Percentiles rank a stretch among this genome's conserved stretches.
Evolutionary conservation across 139 green algal genomes (phyloP).

Genomic region (Auxenochlorella pyrenoidosa): DNA sequence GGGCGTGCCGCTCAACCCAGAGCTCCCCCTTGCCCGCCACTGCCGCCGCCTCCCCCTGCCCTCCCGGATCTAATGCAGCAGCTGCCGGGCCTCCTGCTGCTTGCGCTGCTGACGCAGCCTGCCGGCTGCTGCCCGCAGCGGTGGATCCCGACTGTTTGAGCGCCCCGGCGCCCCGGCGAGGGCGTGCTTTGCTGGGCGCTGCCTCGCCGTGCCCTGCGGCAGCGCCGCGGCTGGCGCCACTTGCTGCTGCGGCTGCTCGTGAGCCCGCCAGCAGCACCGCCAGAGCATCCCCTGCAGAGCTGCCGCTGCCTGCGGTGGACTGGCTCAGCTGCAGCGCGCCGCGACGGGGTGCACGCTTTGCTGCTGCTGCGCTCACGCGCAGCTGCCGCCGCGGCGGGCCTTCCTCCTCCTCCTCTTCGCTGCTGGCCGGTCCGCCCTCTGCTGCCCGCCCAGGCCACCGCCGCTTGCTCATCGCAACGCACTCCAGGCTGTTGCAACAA

Average conservation of each 20-base stretch:
- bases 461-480: slow-evolving; percentile 11
- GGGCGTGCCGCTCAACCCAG: slow-evolving; percentile 68
- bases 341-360: neutral
- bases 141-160: neutral
- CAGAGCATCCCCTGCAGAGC: neutral
- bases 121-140: neutral
- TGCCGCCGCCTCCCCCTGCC: neutral
- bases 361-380: neutral
- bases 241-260: neutral
- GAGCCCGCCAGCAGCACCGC: slow-evolving; percentile 16
- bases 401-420: slow-evolving; percentile 3
- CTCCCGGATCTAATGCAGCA: too few relatives aligned
- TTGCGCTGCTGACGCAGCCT: neutral
- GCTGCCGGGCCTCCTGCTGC: neutral
- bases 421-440: neutral
- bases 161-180: neutral
- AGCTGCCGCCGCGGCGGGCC: neutral
- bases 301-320: neutral
- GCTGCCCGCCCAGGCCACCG: neutral
- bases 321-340: slow-evolving; percentile 9
- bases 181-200: neutral
- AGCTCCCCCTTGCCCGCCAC: neutral
- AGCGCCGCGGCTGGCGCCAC: neutral
- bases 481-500: too few relatives aligned
- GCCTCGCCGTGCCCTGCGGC: neutral